Evolutionary conservation across 164 flowering plant genomes (phyloP).

Genomic region (Akebia trifoliata): DNA sequence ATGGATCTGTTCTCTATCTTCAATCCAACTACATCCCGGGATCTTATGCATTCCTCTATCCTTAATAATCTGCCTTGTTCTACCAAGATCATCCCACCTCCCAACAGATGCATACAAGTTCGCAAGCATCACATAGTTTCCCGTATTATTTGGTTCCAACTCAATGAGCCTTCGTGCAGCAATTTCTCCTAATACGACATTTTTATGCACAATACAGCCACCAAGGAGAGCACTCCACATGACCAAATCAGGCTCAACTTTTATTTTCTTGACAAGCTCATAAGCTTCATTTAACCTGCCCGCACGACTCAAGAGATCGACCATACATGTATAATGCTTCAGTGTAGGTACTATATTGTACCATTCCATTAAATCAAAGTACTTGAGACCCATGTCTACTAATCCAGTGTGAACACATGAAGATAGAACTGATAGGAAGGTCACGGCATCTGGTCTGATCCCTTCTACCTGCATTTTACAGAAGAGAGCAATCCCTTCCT

Average conservation of each 20-base stretch:
- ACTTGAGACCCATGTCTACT: slow-evolving; percentile 34
- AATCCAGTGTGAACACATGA: slow-evolving; percentile 66
- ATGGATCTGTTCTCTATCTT: slow-evolving; percentile 46
- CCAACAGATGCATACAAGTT: slow-evolving; percentile 56
- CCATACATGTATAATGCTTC: slow-evolving; percentile 67
- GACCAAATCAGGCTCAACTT: slow-evolving; percentile 45
- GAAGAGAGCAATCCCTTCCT: slow-evolving; percentile 56
- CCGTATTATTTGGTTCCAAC: slow-evolving; percentile 50
- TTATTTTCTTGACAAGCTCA: slow-evolving; percentile 33
- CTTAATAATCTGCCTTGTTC: slow-evolving; percentile 42
- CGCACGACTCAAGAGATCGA: slow-evolving; percentile 63
- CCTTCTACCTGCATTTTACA: slow-evolving; percentile 40
- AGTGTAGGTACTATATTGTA: slow-evolving; percentile 41
- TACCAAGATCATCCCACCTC: slow-evolving; percentile 53
- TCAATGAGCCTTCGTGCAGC: slow-evolving; percentile 49
- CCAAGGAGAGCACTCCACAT: slow-evolving; percentile 65
- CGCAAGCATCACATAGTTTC: slow-evolving; percentile 48
- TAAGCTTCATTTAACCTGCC: slow-evolving; percentile 48
- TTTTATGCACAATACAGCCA: slow-evolving; percentile 45
- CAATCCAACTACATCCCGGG: slow-evolving; percentile 83
- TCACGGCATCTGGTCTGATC: slow-evolving; percentile 50
- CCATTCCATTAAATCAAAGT: slow-evolving; percentile 43
- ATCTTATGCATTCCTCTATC: slow-evolving; percentile 49
- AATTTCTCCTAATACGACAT: slow-evolving; percentile 46
- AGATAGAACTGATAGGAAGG: slow-evolving; percentile 58